These are phyloP conservation scores for Hyaloperonospora arabidopsidis DNA, from an alignment of 352 stramenopile species.

Conservation along the genomic window DNA sequence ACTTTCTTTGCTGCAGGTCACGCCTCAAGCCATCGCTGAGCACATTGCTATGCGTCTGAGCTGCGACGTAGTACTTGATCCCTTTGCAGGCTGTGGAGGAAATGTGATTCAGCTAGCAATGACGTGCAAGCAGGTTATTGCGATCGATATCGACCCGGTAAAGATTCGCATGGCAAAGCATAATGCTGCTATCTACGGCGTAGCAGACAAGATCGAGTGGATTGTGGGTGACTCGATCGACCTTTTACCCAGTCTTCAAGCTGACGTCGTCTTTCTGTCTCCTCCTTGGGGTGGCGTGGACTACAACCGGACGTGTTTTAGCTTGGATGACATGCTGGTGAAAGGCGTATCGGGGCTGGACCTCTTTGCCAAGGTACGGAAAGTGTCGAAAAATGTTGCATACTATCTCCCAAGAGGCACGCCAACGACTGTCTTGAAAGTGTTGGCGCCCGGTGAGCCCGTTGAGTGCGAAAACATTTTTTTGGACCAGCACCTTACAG, in stretches of 20 bases:
- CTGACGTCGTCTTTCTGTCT: conserved; percentile 87
- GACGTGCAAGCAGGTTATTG: conserved; percentile 85
- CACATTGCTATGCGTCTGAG: conserved; percentile 75
- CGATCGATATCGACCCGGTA: conserved; percentile 87
- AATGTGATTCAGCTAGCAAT: conserved; percentile 91
- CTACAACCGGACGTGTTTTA: conserved; percentile 58
- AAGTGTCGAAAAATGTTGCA: conserved; percentile 63
- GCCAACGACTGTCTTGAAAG: conserved; percentile 38
- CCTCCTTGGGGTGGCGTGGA: conserved; percentile 85
- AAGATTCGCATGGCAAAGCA: conserved; percentile 87
- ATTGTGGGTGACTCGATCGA: conserved; percentile 84
- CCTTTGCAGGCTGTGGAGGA: conserved; percentile 88
- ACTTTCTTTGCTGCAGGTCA: conserved; percentile 42
- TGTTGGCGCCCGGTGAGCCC: conserved; percentile 37
- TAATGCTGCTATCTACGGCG: conserved; percentile 87
- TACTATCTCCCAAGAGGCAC: conserved; percentile 81
- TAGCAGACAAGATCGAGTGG: conserved; percentile 87
- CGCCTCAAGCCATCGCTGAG: conserved; percentile 84
- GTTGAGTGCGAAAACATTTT: conserved; percentile 77
- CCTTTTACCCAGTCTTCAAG: conserved; percentile 63
- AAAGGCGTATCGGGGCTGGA: conserved; percentile 45
- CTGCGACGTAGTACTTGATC: conserved; percentile 85
- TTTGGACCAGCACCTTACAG: conserved; percentile 73
- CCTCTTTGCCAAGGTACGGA: conserved; percentile 53
- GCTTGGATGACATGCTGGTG: conserved; percentile 59